These are phyloP conservation scores for Penicillium taxi DNA, from an alignment of 495 filamentous ascomycete species.

Conservation along the genomic window DNA sequence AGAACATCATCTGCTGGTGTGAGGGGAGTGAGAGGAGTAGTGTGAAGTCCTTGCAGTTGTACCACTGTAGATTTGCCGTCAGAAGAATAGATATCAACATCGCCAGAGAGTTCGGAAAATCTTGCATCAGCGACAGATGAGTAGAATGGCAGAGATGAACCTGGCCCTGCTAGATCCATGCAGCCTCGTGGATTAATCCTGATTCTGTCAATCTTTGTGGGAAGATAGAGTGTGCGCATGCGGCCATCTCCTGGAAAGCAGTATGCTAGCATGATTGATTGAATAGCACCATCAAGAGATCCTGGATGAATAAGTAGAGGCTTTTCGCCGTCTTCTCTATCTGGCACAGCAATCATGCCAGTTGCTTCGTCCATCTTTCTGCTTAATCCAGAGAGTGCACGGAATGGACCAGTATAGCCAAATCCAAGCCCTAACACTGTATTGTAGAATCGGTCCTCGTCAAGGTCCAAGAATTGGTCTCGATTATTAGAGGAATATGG, in stretches of 20 bases:
- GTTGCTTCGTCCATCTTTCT: slow-evolving; percentile 20
- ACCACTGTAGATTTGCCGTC: slow-evolving; percentile 12
- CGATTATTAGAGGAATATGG: slow-evolving; percentile 1
- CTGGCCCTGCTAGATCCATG: slow-evolving; percentile 4
- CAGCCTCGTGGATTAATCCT: slow-evolving; percentile 26
- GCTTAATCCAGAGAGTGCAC: slow-evolving; percentile 12
- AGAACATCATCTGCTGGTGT: slow-evolving; percentile 13
- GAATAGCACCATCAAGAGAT: slow-evolving; percentile 34
- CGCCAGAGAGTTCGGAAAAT: slow-evolving; percentile 19
- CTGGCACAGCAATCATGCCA: slow-evolving; percentile 14
- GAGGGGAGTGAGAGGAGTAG: slow-evolving; percentile 16
- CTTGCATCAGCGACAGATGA: slow-evolving; percentile 9
- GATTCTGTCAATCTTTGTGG: slow-evolving; percentile 37
- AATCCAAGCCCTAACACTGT: slow-evolving; percentile 26
- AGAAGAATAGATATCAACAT: slow-evolving; percentile 17
- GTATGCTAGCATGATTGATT: slow-evolving; percentile 34
- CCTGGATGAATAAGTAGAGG: slow-evolving; percentile 28
- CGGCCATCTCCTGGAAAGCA: slow-evolving; percentile 28
- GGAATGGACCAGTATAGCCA: slow-evolving; percentile 25
- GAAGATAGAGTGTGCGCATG: slow-evolving; percentile 15
- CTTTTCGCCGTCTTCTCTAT: not conserved
- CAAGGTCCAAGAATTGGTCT: slow-evolving; percentile 5
- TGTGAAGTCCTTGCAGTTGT: slow-evolving; percentile 21
- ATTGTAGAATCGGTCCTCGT: slow-evolving; percentile 31
- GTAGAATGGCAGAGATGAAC: slow-evolving; percentile 10